A percentile compares a stretch with the other conserved stretches of the same genome.
phyloP scores from a whole-genome alignment of 768 basidiomycete species.

The Suillus fuscotomentosus region DNA sequence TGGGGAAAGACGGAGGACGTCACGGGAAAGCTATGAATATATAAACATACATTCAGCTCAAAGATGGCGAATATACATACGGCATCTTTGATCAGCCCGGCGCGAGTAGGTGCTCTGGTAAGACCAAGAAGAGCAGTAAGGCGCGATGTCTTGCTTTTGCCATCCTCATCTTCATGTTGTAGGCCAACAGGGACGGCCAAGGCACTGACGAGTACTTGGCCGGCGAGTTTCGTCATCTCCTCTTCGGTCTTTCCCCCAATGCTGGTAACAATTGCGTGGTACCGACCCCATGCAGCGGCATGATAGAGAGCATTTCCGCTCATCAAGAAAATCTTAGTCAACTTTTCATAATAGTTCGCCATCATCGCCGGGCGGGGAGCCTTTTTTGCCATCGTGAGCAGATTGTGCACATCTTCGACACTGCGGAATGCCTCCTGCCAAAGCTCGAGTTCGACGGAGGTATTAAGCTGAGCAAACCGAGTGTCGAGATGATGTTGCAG shows the following conservation, averaged over 20 bases:
- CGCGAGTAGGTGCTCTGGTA: conserved; percentile 78
- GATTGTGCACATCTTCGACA: conserved; percentile 96
- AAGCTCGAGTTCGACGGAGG: conserved; percentile 95
- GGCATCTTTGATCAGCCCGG: conserved; percentile 85
- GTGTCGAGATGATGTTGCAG: conserved; percentile 96
- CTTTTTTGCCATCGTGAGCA: conserved; percentile 92
- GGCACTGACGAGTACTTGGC: conserved; percentile 88
- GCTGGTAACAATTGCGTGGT: conserved; percentile 68
- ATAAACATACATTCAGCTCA: conserved; percentile 12
- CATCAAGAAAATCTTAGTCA: conserved; percentile 95
- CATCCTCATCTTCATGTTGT: conserved; percentile 50
- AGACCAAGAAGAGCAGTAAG: conserved; percentile 86
- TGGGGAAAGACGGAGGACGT: conserved; percentile 80
- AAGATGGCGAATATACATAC: conserved; percentile 32
- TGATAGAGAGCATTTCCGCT: conserved; percentile 94
- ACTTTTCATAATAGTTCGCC: conserved; percentile 98
- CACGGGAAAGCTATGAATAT: conserved; percentile 63
- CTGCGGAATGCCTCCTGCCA: conserved; percentile 99
- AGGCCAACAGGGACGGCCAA: conserved; percentile 88
- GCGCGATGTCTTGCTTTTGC: conserved; percentile 69
- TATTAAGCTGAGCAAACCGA: conserved; percentile 94
- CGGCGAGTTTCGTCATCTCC: conserved; percentile 77
- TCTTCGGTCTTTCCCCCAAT: conserved; percentile 77
- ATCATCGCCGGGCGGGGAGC: conserved; percentile 93
- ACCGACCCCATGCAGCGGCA: conserved; percentile 92